Conservation (phyloP, 805 yeast species). For the Teunomyces aglyptinius region DNA sequence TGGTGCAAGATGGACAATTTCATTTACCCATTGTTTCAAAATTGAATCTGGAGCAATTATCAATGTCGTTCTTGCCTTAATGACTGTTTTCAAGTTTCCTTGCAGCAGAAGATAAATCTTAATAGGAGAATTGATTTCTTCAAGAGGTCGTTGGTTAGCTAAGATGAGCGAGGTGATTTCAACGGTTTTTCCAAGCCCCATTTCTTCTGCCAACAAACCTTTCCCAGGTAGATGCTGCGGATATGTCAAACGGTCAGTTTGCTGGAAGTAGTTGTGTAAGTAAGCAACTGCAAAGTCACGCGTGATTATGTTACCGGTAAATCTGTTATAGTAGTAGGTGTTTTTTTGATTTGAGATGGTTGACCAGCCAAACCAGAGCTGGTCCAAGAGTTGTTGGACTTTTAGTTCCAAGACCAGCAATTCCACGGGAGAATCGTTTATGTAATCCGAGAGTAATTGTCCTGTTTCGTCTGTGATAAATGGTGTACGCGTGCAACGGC, state of each 20-base stretch:
- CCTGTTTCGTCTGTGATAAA: conserved; percentile 14
- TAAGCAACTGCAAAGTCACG: conserved; percentile 9
- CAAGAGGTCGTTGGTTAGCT: conserved; percentile 53
- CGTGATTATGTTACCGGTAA: conserved; percentile 43
- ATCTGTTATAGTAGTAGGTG: conserved; percentile 48
- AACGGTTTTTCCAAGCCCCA: conserved; percentile 96
- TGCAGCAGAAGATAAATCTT: conserved; percentile 31
- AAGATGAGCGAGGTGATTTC: conserved; percentile 70
- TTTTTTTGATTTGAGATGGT: conserved; percentile 11
- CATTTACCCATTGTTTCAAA: conserved; percentile 81
- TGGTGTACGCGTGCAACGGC: conserved; percentile 18
- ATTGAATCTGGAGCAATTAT: conserved; percentile 87
- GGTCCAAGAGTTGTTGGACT: conserved; percentile 29
- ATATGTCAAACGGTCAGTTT: conserved; percentile 17
- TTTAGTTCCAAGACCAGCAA: neutral
- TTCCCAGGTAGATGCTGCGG: conserved; percentile 43
- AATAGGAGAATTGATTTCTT: conserved; percentile 30
- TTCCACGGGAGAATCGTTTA: neutral
- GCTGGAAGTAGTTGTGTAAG: conserved; percentile 24
- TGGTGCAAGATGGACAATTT: conserved; percentile 59
- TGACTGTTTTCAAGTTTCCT: conserved; percentile 43
- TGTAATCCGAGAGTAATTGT: neutral
- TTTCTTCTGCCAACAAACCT: conserved; percentile 87
- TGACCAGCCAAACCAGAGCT: conserved; percentile 55
- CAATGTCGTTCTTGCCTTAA: conserved; percentile 65